These are phyloP conservation scores for Quercus robur DNA, from an alignment of 306 rosid species.

Conservation along the genomic window DNA sequence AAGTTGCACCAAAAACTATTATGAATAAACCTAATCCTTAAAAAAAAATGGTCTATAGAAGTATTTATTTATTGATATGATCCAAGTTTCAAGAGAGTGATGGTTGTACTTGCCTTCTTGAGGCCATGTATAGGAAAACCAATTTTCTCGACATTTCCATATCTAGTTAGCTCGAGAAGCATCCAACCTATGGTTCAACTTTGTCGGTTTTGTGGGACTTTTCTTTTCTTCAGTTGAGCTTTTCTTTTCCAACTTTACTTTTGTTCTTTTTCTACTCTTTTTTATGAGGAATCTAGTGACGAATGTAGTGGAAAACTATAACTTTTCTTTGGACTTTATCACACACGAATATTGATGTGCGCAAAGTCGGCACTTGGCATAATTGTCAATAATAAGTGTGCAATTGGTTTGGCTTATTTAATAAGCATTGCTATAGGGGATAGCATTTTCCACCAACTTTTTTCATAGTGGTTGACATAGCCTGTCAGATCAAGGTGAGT, in stretches of 20 bases:
- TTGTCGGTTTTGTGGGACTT: conserved; percentile 40
- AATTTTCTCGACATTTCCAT: conserved; percentile 22
- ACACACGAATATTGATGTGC: background rate
- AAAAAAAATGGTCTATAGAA: background rate
- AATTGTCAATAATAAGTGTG: conserved; percentile 20
- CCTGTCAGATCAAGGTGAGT: no score
- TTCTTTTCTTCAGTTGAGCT: conserved; percentile 15
- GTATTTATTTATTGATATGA: background rate
- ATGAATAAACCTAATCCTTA: no score
- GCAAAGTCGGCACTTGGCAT: conserved; percentile 16
- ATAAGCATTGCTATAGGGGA: no score
- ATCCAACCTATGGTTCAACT: conserved; percentile 32
- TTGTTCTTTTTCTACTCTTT: conserved; percentile 1
- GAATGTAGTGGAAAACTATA: conserved; percentile 18
- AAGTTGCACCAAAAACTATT: background rate
- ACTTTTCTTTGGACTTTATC: conserved; percentile 9
- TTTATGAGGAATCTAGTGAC: conserved; percentile 36
- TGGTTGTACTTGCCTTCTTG: conserved; percentile 25
- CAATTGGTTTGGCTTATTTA: no score
- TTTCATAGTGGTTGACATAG: no score
- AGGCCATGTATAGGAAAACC: background rate
- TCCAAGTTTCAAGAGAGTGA: background rate
- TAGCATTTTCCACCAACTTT: no score
- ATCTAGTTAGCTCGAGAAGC: conserved; percentile 39
- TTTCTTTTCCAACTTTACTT: conserved; percentile 14